phyloP scores from a whole-genome alignment of 1,139 yeast genomes.

The Magnusiomyces ingens region DNA sequence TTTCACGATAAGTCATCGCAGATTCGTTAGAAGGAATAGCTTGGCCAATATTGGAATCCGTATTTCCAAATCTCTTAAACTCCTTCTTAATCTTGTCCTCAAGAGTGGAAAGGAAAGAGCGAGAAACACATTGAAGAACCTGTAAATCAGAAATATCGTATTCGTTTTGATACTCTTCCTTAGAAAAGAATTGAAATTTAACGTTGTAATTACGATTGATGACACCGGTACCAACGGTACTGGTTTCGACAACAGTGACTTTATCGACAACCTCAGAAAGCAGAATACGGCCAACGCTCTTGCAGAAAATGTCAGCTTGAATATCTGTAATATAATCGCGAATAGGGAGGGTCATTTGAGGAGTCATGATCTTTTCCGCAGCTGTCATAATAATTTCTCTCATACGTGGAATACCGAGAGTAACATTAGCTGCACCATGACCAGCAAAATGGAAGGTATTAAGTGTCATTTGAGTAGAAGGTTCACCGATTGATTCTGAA shows the following conservation, averaged over 20 bases:
- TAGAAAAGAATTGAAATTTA: conserved; percentile 66
- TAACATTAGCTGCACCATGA: conserved; percentile 99
- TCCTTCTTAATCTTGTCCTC: conserved; percentile 74
- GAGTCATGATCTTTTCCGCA: conserved; percentile 88
- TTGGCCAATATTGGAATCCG: conserved; percentile 61
- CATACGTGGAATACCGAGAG: conserved; percentile 99
- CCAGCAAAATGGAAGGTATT: conserved; percentile 99
- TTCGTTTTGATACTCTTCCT: conserved; percentile 73
- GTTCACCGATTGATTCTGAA: conserved; percentile 98
- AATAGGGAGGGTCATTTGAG: conserved; percentile 94
- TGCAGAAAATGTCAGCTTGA: conserved; percentile 89
- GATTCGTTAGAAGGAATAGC: conserved; percentile 38
- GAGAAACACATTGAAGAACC: conserved; percentile 62
- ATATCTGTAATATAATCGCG: conserved; percentile 71
- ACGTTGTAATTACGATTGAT: conserved; percentile 71
- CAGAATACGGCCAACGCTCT: conserved; percentile 76
- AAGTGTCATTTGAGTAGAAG: conserved; percentile 98
- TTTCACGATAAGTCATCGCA: conserved; percentile 20
- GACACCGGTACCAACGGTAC: conserved; percentile 52
- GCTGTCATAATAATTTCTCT: conserved; percentile 99
- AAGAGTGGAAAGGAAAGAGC: conserved; percentile 59
- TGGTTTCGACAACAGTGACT: conserved; percentile 74
- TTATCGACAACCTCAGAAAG: conserved; percentile 85
- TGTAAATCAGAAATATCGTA: conserved; percentile 80
- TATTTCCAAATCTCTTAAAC: conserved; percentile 71